These are phyloP conservation scores for Rosa rugosa DNA, from an alignment of 306 rosid genomes.

Conservation along the genomic window DNA sequence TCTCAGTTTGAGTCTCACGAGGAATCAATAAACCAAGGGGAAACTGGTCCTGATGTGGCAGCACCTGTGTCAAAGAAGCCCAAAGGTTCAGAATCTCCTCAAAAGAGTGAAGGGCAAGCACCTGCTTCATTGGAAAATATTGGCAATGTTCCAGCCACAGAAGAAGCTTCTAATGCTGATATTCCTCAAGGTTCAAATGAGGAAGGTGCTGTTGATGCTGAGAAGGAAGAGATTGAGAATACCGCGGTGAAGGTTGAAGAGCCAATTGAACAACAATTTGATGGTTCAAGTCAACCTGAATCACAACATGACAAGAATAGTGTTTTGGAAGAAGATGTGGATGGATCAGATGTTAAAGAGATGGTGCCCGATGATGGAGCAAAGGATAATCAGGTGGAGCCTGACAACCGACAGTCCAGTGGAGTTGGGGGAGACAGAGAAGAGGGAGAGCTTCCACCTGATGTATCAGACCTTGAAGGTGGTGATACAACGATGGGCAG, in stretches of 20 bases:
- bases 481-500: constrained; percentile 39
- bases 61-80: constrained; percentile 62
- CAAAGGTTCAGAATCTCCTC: constrained; percentile 63
- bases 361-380: constrained; percentile 52
- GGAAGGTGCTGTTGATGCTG: constrained; percentile 49
- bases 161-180: constrained; percentile 61
- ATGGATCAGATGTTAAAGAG: constrained; percentile 49
- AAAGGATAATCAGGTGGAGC: constrained; percentile 58
- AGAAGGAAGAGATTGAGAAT: constrained; percentile 60
- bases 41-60: constrained; percentile 47
- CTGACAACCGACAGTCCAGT: constrained; percentile 52
- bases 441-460: constrained; percentile 85
- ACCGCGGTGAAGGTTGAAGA: constrained; percentile 55
- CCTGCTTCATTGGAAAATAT: constrained; percentile 40
- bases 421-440: constrained; percentile 63
- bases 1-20: constrained; percentile 65
- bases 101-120: constrained; percentile 55
- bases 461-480: constrained; percentile 59
- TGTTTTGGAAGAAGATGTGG: constrained; percentile 52
- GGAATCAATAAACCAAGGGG: constrained; percentile 49
- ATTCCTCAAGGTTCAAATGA: constrained; percentile 60
- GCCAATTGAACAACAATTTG: constrained; percentile 46
- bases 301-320: constrained; percentile 45
- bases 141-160: constrained; percentile 43
- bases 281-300: constrained; percentile 51